Conservation (phyloP, 2,329 filamentous ascomycete species). For the Spiromastix sp. region DNA sequence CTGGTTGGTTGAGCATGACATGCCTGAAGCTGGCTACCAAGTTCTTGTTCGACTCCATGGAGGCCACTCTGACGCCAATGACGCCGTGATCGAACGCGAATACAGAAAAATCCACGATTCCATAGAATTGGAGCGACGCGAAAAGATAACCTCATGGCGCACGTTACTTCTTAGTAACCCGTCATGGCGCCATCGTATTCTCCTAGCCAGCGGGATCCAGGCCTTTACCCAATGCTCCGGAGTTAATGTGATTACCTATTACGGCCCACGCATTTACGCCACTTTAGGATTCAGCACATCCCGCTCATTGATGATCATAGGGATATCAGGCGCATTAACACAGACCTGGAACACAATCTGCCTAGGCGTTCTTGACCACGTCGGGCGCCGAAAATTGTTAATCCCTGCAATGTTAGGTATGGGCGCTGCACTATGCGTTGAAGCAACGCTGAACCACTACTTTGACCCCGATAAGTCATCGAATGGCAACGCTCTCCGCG, state of each 20-base stretch:
- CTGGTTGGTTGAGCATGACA: constrained; percentile 27
- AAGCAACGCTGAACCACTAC: constrained; percentile 31
- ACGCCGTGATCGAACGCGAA: constrained; percentile 28
- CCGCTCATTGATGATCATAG: constrained; percentile 41
- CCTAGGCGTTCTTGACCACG: constrained; percentile 35
- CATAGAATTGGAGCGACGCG: constrained; percentile 26
- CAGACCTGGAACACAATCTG: constrained; percentile 40
- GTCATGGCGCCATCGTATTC: constrained; percentile 36
- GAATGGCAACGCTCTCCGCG: constrained; percentile 29
- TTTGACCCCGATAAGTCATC: constrained; percentile 19
- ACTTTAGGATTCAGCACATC: constrained; percentile 35
- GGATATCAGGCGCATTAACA: constrained; percentile 40
- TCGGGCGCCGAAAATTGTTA: constrained; percentile 40
- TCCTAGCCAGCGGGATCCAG: constrained; percentile 40
- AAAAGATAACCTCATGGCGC: constrained; percentile 30
- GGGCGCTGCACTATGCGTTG: constrained; percentile 28
- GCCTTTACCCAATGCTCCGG: constrained; percentile 40
- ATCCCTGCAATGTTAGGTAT: constrained; percentile 37
- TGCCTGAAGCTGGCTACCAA: constrained; percentile 22
- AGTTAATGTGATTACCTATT: constrained; percentile 38
- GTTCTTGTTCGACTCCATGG: constrained; percentile 25
- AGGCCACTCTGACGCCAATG: constrained; percentile 14
- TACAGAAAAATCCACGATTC: constrained; percentile 31
- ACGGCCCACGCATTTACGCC: constrained; percentile 34
- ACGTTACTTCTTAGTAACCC: constrained; percentile 33